Conservation (phyloP, 768 basidiomycete genomes). For the Boletus coccyginus region DNA sequence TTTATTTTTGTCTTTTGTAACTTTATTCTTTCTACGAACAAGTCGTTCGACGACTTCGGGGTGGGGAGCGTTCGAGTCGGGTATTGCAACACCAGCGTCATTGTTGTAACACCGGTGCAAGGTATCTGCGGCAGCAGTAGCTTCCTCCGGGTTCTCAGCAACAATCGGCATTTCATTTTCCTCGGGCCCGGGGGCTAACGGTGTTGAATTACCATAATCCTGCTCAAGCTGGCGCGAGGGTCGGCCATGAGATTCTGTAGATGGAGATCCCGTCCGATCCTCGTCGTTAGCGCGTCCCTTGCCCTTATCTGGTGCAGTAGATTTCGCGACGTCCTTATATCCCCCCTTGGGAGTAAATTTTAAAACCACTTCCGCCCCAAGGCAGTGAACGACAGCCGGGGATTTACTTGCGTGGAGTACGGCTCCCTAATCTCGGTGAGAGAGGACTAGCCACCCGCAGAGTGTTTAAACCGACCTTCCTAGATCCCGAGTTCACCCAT, state of each 20-base stretch:
- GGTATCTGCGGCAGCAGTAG: constrained; percentile 8
- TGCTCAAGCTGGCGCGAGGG: neutral
- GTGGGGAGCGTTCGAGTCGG: neutral
- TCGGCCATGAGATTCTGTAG: neutral
- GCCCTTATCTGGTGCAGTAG: constrained; percentile 7
- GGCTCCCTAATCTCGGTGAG: constrained; percentile 17
- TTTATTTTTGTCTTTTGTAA: constrained; percentile 17
- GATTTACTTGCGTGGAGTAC: constrained; percentile 22
- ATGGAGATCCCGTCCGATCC: constrained; percentile 5
- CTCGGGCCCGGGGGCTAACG: neutral
- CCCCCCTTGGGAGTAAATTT: constrained; percentile 25
- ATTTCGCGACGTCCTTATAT: constrained; percentile 9
- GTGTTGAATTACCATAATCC: neutral
- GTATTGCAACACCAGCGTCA: neutral
- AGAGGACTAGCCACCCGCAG: neutral
- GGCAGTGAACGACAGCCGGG: constrained; percentile 23
- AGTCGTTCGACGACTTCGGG: neutral
- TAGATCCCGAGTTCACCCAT: constrained; percentile 42
- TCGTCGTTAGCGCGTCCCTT: constrained; percentile 7
- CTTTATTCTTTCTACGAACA: constrained; percentile 18
- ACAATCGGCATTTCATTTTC: neutral
- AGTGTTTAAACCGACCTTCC: constrained; percentile 27
- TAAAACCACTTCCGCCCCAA: constrained; percentile 24
- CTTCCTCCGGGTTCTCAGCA: neutral
- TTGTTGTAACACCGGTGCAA: neutral